Conservation (phyloP, 2,329 filamentous ascomycete genomes). For the Apiospora kogelbergensis region DNA sequence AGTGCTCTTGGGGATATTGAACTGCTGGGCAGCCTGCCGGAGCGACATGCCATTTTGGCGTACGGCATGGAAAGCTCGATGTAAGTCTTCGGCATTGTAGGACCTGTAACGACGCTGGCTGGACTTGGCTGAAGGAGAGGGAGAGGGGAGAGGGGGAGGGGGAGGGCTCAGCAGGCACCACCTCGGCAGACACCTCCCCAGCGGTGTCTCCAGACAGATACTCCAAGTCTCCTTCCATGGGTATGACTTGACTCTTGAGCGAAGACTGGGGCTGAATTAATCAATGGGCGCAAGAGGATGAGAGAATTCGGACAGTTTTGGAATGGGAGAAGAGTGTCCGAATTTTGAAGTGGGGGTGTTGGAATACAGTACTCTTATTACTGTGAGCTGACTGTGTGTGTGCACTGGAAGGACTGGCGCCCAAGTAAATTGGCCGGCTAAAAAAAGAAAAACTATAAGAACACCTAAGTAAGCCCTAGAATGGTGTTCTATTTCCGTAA, state of each 20-base stretch:
- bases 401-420: background rate
- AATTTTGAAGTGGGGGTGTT: background rate
- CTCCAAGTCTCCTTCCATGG: background rate
- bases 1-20: conserved; percentile 25
- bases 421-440: background rate
- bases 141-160: too few relatives aligned
- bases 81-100: conserved; percentile 24
- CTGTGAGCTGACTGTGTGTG: background rate
- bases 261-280: background rate
- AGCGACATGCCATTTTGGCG: conserved; percentile 23
- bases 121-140: background rate
- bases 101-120: conserved; percentile 17
- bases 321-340: background rate
- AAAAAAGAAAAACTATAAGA: background rate
- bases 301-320: background rate
- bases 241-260: background rate
- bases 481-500: background rate
- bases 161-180: background rate
- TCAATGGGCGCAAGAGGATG: background rate
- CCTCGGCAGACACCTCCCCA: too few relatives aligned
- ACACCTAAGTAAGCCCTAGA: background rate
- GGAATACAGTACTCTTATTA: too few relatives aligned
- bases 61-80: conserved; percentile 18
- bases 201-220: background rate
- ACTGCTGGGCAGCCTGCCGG: conserved; percentile 21